Evolutionary conservation across 805 yeast genomes (phyloP), one percentile per base, ranked within the genome.

Genomic region (Tetrapisispora phaffii): DNA sequence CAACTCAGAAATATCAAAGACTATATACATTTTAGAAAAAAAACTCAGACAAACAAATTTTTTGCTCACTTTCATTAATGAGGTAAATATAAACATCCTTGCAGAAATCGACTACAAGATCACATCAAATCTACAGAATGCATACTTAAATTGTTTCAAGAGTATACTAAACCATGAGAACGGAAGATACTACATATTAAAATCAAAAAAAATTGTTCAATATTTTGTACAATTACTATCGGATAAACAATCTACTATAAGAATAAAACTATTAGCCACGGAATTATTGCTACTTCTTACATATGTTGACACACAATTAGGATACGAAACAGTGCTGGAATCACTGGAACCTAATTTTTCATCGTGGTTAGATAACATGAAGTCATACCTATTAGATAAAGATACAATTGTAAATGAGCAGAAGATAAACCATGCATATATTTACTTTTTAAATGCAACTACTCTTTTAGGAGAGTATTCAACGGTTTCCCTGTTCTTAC

Each of bases 401-500:
- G 42, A 44, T 7, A 19, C 41, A 1, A 13, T 29, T 3, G 4
- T 29, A 17, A 44, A 23, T 7, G 32, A 42, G 15, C 20, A 34
- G 15, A 16, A 33, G n/a, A 33, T 20, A 9, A 29, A 46, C 4
- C 26, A 39, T 29, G 9, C 37, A 15, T 43, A 20, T 5, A 35
- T 41, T 16, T 26, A 35, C 12, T 40, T 44, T 28, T 28, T 35
- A 8, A 36, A 39, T 20, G 15, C 28, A 21, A 34, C 35, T 8
- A 17, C 29, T n/a, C 19, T 51, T 4, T 26, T 44, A 7, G 17
- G 19, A 20, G 44, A 46, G 10, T 42, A 42, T 35, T 39, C 44
- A 23, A 29, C 24, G 5, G 44, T 42, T 6, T 23, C 35, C 7
- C 16, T 44, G 16, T 73, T 85, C 34, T 70, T 90, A 35, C 68